Evolutionary conservation across 768 basidiomycete species (phyloP).

Genomic region (Coprinellus aureogranulatus): DNA sequence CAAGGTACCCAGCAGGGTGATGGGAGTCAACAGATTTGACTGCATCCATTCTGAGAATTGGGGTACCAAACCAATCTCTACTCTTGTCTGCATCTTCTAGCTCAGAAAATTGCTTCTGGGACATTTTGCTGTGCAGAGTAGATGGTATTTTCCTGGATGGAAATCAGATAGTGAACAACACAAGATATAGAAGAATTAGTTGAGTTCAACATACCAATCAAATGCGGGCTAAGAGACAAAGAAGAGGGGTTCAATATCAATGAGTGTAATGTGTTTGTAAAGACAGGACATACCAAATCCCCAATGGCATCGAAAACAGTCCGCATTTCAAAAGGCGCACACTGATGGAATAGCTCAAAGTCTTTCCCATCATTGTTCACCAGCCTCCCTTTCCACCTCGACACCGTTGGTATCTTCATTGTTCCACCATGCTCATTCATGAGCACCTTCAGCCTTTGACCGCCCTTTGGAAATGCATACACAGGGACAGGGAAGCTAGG

Average conservation of each 20-base stretch:
- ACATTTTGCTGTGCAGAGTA: too few species aligned
- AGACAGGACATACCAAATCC: slow-evolving; percentile 55
- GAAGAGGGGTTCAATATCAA: slow-evolving; percentile 7
- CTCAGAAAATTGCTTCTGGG: slow-evolving; percentile 17
- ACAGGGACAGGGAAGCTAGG: slow-evolving; percentile 67
- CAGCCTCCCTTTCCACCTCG: slow-evolving; percentile 36
- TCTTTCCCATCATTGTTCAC: slow-evolving; percentile 19
- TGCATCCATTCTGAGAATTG: slow-evolving; percentile 48
- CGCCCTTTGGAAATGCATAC: slow-evolving; percentile 43
- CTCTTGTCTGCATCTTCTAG: slow-evolving; percentile 24
- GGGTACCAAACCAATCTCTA: neutral
- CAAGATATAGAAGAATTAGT: too few species aligned
- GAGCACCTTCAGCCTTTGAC: slow-evolving; percentile 38
- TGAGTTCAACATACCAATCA: slow-evolving; percentile 56
- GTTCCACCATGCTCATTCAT: slow-evolving; percentile 25
- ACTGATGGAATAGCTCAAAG: slow-evolving; percentile 33
- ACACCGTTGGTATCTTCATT: slow-evolving; percentile 38
- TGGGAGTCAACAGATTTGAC: slow-evolving; percentile 10
- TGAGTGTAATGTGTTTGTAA: too few species aligned
- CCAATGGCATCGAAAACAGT: slow-evolving; percentile 65
- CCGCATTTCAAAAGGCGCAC: slow-evolving; percentile 58
- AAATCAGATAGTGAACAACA: too few species aligned
- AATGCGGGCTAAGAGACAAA: slow-evolving; percentile 51
- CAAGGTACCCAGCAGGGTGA: slow-evolving; percentile 44
- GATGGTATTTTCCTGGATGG: too few species aligned